phyloP scores from a whole-genome alignment of 371 early-diverging fungal species.

The Syncephalastrum monosporum region DNA sequence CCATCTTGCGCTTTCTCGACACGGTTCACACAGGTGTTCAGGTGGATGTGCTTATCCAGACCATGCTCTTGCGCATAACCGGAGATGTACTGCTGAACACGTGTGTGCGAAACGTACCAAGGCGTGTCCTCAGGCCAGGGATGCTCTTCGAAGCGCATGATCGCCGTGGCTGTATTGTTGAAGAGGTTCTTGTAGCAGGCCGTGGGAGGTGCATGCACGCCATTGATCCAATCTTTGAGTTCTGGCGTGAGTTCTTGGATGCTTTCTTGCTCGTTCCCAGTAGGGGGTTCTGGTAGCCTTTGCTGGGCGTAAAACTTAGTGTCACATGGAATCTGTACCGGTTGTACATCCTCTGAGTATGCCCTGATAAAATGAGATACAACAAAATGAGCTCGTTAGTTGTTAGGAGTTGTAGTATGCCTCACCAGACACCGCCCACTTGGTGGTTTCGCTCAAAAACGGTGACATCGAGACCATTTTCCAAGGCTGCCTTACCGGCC shows the following conservation, averaged over 20 bases:
- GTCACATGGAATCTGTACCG: background rate
- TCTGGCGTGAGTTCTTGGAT: background rate
- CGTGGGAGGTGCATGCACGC: conserved; percentile 15
- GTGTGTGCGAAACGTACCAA: conserved; percentile 28
- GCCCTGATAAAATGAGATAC: background rate
- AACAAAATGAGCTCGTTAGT: background rate
- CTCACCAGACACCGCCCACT: conserved; percentile 40
- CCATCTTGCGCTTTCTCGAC: conserved; percentile 14
- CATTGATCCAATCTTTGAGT: conserved; percentile 12
- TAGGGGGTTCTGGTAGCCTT: background rate
- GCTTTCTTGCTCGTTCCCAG: background rate
- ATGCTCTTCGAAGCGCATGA: conserved; percentile 24
- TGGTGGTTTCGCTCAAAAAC: conserved; percentile 30
- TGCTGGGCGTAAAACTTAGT: background rate
- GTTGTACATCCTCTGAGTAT: conserved; percentile 11
- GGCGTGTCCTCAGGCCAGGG: conserved; percentile 24
- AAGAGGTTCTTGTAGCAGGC: conserved; percentile 11
- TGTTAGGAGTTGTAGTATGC: background rate
- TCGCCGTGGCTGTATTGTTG: conserved; percentile 15
- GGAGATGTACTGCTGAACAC: conserved; percentile 28
- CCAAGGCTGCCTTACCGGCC: conserved; percentile 30
- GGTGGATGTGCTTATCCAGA: conserved; percentile 24
- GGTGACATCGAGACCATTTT: conserved; percentile 34
- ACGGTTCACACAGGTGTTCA: conserved; percentile 31
- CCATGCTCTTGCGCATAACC: conserved; percentile 24